Conservation (phyloP, 2,329 filamentous ascomycete species). For the Didymella pinodella region DNA sequence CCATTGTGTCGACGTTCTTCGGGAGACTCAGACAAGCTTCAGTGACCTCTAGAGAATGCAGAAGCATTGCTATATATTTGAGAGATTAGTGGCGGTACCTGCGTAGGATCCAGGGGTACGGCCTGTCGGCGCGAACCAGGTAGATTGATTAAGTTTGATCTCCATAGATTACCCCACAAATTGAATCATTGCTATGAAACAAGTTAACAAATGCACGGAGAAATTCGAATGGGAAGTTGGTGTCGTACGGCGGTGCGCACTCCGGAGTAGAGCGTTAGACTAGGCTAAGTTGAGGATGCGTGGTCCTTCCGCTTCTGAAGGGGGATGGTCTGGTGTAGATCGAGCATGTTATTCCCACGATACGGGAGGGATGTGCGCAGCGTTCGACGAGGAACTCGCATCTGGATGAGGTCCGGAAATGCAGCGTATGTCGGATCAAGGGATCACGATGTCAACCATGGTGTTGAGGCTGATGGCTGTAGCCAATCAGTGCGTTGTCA, state of each 20-base stretch:
- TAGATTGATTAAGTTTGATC: constrained; percentile 41
- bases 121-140: constrained; percentile 31
- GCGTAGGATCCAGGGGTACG: constrained; percentile 22
- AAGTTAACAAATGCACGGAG: constrained; percentile 27
- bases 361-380: neutral
- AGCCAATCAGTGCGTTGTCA: constrained; percentile 4
- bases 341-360: neutral
- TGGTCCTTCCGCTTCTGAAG: constrained; percentile 27
- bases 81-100: constrained; percentile 21
- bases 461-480: constrained; percentile 1
- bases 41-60: neutral
- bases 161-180: constrained; percentile 31
- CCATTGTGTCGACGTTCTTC: constrained; percentile 24
- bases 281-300: constrained; percentile 10
- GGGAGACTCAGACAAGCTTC: constrained; percentile 1
- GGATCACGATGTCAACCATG: neutral
- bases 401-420: neutral
- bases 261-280: constrained; percentile 5
- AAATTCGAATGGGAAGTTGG: constrained; percentile 21
- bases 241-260: constrained; percentile 4
- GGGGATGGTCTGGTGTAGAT: constrained; percentile 16
- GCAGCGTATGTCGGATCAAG: neutral
- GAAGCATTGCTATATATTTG: constrained; percentile 21
- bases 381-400: neutral
- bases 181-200: constrained; percentile 16